A percentile compares a stretch with the other conserved stretches of the same genome.
Conservation (phyloP, 2,329 filamentous ascomycete genomes). For the Trichoderma semiorbis region DNA sequence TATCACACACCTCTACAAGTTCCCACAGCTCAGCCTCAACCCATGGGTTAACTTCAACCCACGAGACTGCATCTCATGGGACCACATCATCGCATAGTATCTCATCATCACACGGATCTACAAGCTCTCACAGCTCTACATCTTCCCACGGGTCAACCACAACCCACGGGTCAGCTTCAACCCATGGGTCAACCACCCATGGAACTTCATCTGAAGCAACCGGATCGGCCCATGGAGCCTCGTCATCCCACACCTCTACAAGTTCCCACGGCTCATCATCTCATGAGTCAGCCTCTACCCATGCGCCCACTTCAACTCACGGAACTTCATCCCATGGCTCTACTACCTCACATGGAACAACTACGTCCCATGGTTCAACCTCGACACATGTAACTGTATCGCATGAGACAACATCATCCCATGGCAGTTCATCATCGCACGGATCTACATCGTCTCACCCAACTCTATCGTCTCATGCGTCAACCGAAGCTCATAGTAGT, state of each 20-base stretch:
- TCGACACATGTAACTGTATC: not conserved
- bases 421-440: not conserved
- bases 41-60: not conserved
- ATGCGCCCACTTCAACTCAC: not conserved
- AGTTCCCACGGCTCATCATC: not conserved
- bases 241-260: not conserved
- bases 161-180: no score
- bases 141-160: not conserved
- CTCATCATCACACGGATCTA: not conserved
- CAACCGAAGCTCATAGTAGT: not conserved
- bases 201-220: not conserved
- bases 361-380: not conserved
- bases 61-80: not conserved
- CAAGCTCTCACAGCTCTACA: not conserved
- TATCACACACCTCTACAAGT: no score
- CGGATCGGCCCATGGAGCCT: not conserved
- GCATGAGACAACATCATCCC: not conserved
- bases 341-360: not conserved
- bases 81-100: not conserved
- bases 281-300: not conserved
- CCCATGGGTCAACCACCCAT: not conserved
- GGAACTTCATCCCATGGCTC: not conserved
- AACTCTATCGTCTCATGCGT: not conserved
- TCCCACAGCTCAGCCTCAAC: not conserved
- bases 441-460: not conserved